phyloP scores from a whole-genome alignment of 306 rosid species.

The Inga laurina region DNA sequence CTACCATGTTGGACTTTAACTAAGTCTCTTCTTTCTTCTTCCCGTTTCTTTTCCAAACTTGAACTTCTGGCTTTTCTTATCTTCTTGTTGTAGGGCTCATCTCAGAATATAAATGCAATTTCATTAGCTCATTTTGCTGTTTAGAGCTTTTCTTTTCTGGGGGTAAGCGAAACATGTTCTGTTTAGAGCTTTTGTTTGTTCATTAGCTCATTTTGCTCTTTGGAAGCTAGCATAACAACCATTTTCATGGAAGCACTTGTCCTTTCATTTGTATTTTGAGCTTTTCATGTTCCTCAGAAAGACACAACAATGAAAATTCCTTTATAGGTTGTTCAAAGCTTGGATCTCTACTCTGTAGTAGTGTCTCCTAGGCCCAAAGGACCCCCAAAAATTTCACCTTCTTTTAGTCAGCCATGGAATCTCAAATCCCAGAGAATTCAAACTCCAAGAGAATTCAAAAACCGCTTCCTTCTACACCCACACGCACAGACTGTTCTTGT shows the following conservation, averaged over 20 bases:
- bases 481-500: conserved; percentile 45
- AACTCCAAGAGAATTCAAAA: conserved; percentile 22
- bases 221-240: neutral
- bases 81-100: neutral
- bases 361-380: neutral
- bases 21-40: neutral
- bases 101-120: neutral
- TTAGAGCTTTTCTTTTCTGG: neutral
- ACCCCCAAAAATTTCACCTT: neutral
- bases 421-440: conserved; percentile 27
- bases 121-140: neutral
- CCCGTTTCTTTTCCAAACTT: neutral
- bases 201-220: neutral
- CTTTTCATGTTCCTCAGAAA: neutral
- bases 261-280: neutral
- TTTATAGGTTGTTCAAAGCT: neutral
- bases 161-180: neutral
- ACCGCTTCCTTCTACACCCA: conserved; percentile 12
- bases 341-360: neutral
- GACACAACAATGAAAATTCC: neutral
- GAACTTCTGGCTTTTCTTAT: neutral
- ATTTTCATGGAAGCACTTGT: neutral
- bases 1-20: neutral
- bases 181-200: neutral
- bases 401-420: conserved; percentile 34